Base-by-base conservation (phyloP, 495 filamentous ascomycete species). In the Penicillium lagena region DNA sequence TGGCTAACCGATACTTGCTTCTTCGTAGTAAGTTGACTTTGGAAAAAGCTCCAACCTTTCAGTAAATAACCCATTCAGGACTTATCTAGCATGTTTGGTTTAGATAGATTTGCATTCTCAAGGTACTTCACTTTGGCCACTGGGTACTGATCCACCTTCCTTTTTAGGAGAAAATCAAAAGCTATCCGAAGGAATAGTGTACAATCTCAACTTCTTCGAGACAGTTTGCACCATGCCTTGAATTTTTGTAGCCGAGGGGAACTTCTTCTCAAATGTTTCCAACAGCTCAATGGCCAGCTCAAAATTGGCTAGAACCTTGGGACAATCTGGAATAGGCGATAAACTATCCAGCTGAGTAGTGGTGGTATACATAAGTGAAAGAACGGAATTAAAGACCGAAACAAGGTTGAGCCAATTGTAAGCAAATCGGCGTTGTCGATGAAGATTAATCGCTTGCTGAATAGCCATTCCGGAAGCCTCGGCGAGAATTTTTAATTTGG, bases 341-440 rank as follows among this genome's bases (percentile, higher is more conserved):
- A 63, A 36, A 11, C 58, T 41, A 12, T 66, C 53, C 7, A 50
- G 51, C 13, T 64, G 60, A 0, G 54, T 61, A 6, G 63, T 68
- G 1, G 52, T 63, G 1, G 66, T 51, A 30, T 68, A 70, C 37
- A 70, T 65, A n/a, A 67, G 46, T 2, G 63, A 67, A 7, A 70
- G 41, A 0, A 58, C 54, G 0, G 67, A 54, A 7, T 55, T 68
- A 35, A 70, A 70, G 10, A 68, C 40, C 0, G 52, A 53, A 10
- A 68, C 52, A 8, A 70, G 39, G 34, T 70, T 70, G 12, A 70
- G 45, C 67, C 67, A 68, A 39, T 68, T 70, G 33, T 65, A 70
- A 6, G 67, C 55, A 38, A 70, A 63, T 15, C 64, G 51, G 11
- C 46, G 51, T 40, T 70, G 64, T 9, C 57, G 57, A 30, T 66